Percentiles rank a stretch among this genome's conserved stretches.
These are phyloP conservation scores for Hortiboletus rubellus DNA, from an alignment of 1,284 basidiomycete species.

Conservation along the genomic window DNA sequence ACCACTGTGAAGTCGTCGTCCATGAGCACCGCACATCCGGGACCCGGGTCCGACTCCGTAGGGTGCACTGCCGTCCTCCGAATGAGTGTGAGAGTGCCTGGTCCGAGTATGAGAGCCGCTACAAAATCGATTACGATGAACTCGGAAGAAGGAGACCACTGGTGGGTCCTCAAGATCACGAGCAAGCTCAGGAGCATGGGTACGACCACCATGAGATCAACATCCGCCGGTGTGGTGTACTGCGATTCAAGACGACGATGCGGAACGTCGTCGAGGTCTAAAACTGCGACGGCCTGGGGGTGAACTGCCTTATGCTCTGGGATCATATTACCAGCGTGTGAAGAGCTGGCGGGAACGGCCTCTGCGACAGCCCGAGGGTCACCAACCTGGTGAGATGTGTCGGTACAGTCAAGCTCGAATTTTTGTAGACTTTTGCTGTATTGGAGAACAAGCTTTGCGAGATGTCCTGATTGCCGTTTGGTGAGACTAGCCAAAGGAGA, in stretches of 20 bases:
- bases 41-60: conserved; percentile 7
- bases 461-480: conserved; percentile 21
- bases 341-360: neutral
- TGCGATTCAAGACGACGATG: conserved; percentile 4
- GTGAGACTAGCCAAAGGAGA: conserved; percentile 21
- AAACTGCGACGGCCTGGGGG: conserved; percentile 12
- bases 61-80: conserved; percentile 11
- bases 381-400: neutral
- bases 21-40: conserved; percentile 20
- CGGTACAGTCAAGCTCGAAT: neutral
- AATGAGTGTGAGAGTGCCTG: conserved; percentile 17
- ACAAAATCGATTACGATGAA: conserved; percentile 8
- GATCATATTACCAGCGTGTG: neutral
- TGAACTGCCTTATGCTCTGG: neutral
- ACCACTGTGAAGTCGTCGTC: conserved; percentile 20
- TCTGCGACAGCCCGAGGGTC: neutral
- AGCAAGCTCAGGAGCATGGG: conserved; percentile 18
- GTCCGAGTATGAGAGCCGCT: conserved; percentile 15
- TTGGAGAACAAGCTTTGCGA: conserved; percentile 17
- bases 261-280: conserved; percentile 12
- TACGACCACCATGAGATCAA: conserved; percentile 18
- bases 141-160: conserved; percentile 6
- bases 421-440: conserved; percentile 9
- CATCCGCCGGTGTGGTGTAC: conserved; percentile 12
- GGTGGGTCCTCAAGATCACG: conserved; percentile 4